Evolutionary conservation across 1,284 basidiomycete species (phyloP).

Genomic region (Austroboletus niveus): DNA sequence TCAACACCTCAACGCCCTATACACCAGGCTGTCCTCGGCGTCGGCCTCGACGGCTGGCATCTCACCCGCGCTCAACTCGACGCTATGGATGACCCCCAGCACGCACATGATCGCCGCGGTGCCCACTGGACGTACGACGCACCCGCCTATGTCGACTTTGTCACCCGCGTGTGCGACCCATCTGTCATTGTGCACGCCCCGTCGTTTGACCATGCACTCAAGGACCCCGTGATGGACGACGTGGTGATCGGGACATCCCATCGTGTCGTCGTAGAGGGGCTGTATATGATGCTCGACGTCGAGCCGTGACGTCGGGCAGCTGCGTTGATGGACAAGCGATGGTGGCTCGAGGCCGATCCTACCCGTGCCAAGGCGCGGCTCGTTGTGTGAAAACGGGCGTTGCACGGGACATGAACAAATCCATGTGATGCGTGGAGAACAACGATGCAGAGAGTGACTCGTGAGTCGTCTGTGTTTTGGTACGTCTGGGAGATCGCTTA

Average conservation of each 20-base stretch:
- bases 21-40: conserved; percentile 47
- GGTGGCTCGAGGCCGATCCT: conserved; percentile 69
- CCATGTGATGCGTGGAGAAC: conserved; percentile 65
- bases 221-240: conserved; percentile 48
- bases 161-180: conserved; percentile 49
- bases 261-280: too few species aligned
- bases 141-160: conserved; percentile 62
- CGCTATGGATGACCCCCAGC: conserved; percentile 64
- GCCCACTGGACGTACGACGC: conserved; percentile 76
- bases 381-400: conserved; percentile 72
- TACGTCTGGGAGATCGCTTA: neutral
- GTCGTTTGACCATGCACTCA: conserved; percentile 73
- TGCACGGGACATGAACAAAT: conserved; percentile 62
- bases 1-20: conserved; percentile 25
- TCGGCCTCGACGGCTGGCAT: conserved; percentile 89
- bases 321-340: conserved; percentile 66
- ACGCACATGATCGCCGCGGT: conserved; percentile 69
- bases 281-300: too few species aligned
- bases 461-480: conserved; percentile 24
- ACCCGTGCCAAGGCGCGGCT: conserved; percentile 64
- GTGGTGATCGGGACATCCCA: conserved; percentile 44
- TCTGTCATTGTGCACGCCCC: conserved; percentile 50
- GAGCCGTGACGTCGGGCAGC: too few species aligned
- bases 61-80: conserved; percentile 65
- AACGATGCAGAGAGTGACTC: conserved; percentile 73